Evolutionary conservation across 768 basidiomycete genomes (phyloP), one percentile per base, ranked within the genome.

Genomic region (Russula emetica): DNA sequence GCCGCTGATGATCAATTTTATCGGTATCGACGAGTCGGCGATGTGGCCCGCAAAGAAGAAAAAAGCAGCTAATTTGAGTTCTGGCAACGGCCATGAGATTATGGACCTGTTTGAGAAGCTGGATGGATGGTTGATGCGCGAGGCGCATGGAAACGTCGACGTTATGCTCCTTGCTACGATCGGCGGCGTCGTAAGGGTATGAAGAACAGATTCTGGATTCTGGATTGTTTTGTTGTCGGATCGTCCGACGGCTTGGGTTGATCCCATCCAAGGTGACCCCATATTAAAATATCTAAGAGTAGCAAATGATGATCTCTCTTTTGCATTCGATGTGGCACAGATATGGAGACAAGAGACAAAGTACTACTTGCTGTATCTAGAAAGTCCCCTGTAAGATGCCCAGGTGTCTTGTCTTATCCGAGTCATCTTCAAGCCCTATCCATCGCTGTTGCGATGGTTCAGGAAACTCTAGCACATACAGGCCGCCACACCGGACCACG

Each of bases 21-120:
- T 90, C 13, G 92, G 92, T 0, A 79, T 97, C 42, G 86, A 91
- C 74, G 87, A 92, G 78, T 85, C 82, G 63, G 86, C 83, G 47
- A 89, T 94, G 82, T 94, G 89, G 88, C 91, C 92, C 0, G 92
- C 78, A 2, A 90, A 76, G 69, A 73, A 72, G 69, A 22, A 22
- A 9, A 22, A 40, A 18, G 16, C 45, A 22, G 44, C 0, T 9
- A 10, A 44, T 9, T n/a, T 11, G 44, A n/a, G 9, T 9, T 10
- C 44, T n/a, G 32, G n/a, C 22, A 18, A 14, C 16, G 18, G 24
- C 72, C 71, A 83, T 2, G 81, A 88, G 32, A 90, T 13, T n/a
- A 64, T 95, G 85, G 72, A 73, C 63, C 71, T 96, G 60, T 92
- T 98, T 69, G 81, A 86, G 67, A 75, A 80, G 56, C 77, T 97